phyloP scores from a whole-genome alignment of 768 basidiomycete genomes.

The Mycena capillaripes region DNA sequence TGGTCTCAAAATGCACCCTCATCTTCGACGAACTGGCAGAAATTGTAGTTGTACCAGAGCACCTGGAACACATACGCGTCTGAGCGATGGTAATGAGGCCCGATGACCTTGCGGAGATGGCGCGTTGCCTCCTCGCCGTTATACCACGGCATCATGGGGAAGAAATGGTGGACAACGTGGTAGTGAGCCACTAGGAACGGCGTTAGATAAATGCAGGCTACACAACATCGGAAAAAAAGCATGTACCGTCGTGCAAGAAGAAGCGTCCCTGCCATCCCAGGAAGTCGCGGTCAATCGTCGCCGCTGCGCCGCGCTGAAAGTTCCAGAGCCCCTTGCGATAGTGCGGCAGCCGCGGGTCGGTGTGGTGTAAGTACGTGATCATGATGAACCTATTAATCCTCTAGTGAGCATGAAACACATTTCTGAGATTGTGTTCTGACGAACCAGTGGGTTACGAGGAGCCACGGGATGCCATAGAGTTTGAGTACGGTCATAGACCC shows the following conservation, averaged over 20 bases:
- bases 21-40: slow-evolving; percentile 17
- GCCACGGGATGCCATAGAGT: slow-evolving; percentile 68
- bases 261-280: slow-evolving; percentile 76
- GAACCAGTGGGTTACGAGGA: slow-evolving; percentile 70
- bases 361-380: slow-evolving; percentile 76
- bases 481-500: slow-evolving; percentile 59
- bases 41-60: slow-evolving; percentile 10
- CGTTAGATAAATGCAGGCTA: too few relatives aligned
- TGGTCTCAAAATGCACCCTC: slow-evolving; percentile 10
- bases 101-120: neutral
- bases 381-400: too few relatives aligned
- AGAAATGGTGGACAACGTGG: slow-evolving; percentile 6
- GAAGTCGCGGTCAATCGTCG: slow-evolving; percentile 70
- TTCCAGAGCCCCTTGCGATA: slow-evolving; percentile 72
- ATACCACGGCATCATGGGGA: slow-evolving; percentile 1
- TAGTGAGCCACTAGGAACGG: neutral
- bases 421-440: too few relatives aligned
- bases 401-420: too few relatives aligned
- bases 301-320: slow-evolving; percentile 72
- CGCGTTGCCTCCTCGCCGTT: neutral
- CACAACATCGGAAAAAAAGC: too few relatives aligned
- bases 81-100: neutral
- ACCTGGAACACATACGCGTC: neutral
- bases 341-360: slow-evolving; percentile 67
- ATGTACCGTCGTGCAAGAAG: slow-evolving; percentile 68